A percentile compares a stretch with the other conserved stretches of the same genome.
Conservation (phyloP, 2,329 filamentous ascomycete genomes). For the Trichoderma breve region DNA sequence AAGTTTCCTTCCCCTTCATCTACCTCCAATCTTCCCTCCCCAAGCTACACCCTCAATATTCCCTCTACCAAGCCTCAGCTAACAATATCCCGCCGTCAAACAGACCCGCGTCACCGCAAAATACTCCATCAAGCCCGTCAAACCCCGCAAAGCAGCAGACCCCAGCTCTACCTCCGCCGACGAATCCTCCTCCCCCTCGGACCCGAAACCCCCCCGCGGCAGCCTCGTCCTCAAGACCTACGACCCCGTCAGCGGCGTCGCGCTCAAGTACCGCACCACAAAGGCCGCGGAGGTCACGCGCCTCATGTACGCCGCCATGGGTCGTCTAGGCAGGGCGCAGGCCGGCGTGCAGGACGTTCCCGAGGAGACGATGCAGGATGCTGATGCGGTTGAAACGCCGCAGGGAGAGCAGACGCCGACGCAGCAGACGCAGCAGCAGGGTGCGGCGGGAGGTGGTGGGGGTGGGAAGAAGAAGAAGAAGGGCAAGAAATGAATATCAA, state of each 20-base stretch:
- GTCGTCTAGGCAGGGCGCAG: slow-evolving; percentile 69
- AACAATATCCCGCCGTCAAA: neutral
- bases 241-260: slow-evolving; percentile 76
- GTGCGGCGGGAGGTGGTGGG: slow-evolving; percentile 17
- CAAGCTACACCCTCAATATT: neutral
- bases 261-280: slow-evolving; percentile 86
- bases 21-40: neutral
- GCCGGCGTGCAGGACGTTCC: slow-evolving; percentile 50
- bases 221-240: slow-evolving; percentile 84
- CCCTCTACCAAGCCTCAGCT: neutral
- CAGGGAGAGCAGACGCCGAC: slow-evolving; percentile 30
- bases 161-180: slow-evolving; percentile 22
- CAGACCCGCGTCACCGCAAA: slow-evolving; percentile 90
- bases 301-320: slow-evolving; percentile 69
- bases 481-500: slow-evolving; percentile 57
- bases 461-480: slow-evolving; percentile 68
- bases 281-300: slow-evolving; percentile 88
- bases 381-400: slow-evolving; percentile 25
- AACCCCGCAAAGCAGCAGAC: slow-evolving; percentile 25
- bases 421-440: slow-evolving; percentile 27
- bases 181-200: neutral
- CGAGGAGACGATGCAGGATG: slow-evolving; percentile 45
- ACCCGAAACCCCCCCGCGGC: slow-evolving; percentile 56
- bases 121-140: slow-evolving; percentile 68
- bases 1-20: neutral